These are phyloP conservation scores for Penicillium argentinense DNA, from an alignment of 495 filamentous ascomycete species.

Conservation along the genomic window DNA sequence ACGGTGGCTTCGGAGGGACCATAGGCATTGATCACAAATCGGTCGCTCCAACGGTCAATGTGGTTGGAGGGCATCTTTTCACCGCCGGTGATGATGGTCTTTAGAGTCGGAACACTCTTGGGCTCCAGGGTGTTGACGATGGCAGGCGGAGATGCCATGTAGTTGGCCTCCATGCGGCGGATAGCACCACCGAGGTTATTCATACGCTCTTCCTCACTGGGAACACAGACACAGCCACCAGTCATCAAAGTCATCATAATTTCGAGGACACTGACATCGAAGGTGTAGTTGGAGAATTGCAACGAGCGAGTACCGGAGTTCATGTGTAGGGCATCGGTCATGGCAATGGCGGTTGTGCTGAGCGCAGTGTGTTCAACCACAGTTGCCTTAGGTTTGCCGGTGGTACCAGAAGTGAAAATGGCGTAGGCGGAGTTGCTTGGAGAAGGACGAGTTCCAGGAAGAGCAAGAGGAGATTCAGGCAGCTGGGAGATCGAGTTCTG, in stretches of 20 bases:
- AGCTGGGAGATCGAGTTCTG: slow-evolving; percentile 30
- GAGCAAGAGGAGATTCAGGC: slow-evolving; percentile 18
- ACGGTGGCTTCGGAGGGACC: slow-evolving; percentile 56
- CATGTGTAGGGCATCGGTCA: slow-evolving; percentile 43
- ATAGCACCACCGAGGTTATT: slow-evolving; percentile 46
- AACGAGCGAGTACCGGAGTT: slow-evolving; percentile 55
- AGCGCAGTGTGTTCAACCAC: slow-evolving; percentile 45
- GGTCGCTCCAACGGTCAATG: slow-evolving; percentile 43
- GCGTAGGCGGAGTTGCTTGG: slow-evolving; percentile 43
- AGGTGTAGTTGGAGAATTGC: slow-evolving; percentile 68
- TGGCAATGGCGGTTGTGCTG: slow-evolving; percentile 31
- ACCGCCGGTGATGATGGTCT: slow-evolving; percentile 51
- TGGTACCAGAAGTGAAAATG: slow-evolving; percentile 53
- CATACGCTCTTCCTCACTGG: slow-evolving; percentile 56
- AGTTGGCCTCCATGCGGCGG: slow-evolving; percentile 39
- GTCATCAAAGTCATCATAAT: slow-evolving; percentile 63
- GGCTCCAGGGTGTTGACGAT: slow-evolving; percentile 50
- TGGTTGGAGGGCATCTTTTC: slow-evolving; percentile 53
- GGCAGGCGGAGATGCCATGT: slow-evolving; percentile 41
- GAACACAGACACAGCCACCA: slow-evolving; percentile 66
- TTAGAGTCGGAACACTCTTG: slow-evolving; percentile 46
- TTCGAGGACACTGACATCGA: slow-evolving; percentile 66
- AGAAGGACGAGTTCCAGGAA: slow-evolving; percentile 12
- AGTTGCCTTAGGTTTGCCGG: slow-evolving; percentile 51
- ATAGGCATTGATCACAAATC: slow-evolving; percentile 52